Conservation (phyloP, 345 rosid genomes). For the Linum usitatissimum region DNA sequence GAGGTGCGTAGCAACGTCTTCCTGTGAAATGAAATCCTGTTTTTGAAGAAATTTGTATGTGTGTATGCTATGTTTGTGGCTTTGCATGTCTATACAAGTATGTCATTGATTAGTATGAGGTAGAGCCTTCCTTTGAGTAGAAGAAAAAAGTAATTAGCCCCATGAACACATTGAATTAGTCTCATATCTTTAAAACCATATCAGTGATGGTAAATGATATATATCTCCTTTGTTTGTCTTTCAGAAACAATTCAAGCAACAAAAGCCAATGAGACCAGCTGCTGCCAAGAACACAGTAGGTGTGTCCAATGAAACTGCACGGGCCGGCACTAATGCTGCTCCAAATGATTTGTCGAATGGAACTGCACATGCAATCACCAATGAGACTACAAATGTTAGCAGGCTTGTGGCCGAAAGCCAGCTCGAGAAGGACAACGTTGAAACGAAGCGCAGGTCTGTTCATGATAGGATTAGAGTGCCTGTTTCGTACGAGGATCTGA, state of each 20-base stretch:
- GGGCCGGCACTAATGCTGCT: slow-evolving; percentile 21
- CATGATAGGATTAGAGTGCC: slow-evolving; percentile 78
- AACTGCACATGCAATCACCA: slow-evolving; percentile 13
- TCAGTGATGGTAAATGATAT: not conserved
- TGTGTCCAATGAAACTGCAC: slow-evolving; percentile 20
- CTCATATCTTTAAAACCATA: not conserved
- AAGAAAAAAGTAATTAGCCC: no score
- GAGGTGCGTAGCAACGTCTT: slow-evolving; percentile 39
- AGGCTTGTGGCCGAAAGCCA: slow-evolving; percentile 15
- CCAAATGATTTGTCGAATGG: not conserved
- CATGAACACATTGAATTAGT: no score
- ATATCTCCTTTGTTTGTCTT: slow-evolving; percentile 4
- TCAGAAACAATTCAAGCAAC: slow-evolving; percentile 84
- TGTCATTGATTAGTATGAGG: no score
- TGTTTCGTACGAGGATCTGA: slow-evolving; percentile 71
- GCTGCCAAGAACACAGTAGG: slow-evolving; percentile 19
- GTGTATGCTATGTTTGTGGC: not conserved
- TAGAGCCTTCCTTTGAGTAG: not conserved
- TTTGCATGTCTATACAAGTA: not conserved
- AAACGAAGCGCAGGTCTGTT: slow-evolving; percentile 38
- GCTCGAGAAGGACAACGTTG: slow-evolving; percentile 23
- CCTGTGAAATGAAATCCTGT: no score
- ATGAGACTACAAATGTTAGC: slow-evolving; percentile 18
- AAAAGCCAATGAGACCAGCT: slow-evolving; percentile 23
- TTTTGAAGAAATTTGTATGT: not conserved